These are phyloP conservation scores for Cerrena zonata DNA, from an alignment of 1,284 basidiomycete genomes.

Conservation along the genomic window DNA sequence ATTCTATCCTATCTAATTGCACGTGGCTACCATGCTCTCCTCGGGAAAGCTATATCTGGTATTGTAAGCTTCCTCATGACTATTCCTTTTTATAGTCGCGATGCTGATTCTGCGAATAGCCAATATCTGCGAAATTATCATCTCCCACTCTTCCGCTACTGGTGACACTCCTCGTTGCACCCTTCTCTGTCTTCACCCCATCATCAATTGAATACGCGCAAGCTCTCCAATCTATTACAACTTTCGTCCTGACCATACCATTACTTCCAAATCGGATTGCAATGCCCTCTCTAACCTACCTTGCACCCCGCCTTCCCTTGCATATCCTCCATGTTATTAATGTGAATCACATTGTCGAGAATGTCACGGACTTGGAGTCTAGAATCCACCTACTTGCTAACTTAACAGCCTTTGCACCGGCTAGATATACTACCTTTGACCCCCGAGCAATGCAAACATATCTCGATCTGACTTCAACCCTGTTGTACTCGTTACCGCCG, in stretches of 20 bases:
- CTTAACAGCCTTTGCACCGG: slow-evolving; percentile 53
- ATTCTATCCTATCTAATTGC: slow-evolving; percentile 35
- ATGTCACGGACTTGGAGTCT: slow-evolving; percentile 28
- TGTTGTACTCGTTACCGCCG: slow-evolving; percentile 51
- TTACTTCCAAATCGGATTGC: slow-evolving; percentile 66
- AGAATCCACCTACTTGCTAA: slow-evolving; percentile 62
- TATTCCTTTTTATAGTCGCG: background rate
- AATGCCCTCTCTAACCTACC: slow-evolving; percentile 39
- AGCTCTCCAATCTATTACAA: slow-evolving; percentile 33
- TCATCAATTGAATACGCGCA: slow-evolving; percentile 23
- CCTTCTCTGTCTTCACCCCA: slow-evolving; percentile 30
- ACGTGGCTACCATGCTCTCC: slow-evolving; percentile 36
- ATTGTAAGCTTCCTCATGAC: slow-evolving; percentile 20
- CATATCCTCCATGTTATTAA: slow-evolving; percentile 31
- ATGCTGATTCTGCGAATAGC: background rate
- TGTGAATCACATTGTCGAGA: slow-evolving; percentile 18
- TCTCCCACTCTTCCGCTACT: slow-evolving; percentile 38
- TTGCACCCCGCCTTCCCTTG: slow-evolving; percentile 45
- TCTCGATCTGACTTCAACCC: slow-evolving; percentile 42
- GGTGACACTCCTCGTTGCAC: slow-evolving; percentile 35
- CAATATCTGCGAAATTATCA: slow-evolving; percentile 8
- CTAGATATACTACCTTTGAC: slow-evolving; percentile 43
- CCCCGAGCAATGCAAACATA: slow-evolving; percentile 47
- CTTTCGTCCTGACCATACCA: slow-evolving; percentile 54
- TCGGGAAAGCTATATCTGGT: slow-evolving; percentile 27